Percentiles rank a stretch among this genome's conserved stretches.
phyloP scores from a whole-genome alignment of 140 eudicot species.

The Bidens hawaiensis region DNA sequence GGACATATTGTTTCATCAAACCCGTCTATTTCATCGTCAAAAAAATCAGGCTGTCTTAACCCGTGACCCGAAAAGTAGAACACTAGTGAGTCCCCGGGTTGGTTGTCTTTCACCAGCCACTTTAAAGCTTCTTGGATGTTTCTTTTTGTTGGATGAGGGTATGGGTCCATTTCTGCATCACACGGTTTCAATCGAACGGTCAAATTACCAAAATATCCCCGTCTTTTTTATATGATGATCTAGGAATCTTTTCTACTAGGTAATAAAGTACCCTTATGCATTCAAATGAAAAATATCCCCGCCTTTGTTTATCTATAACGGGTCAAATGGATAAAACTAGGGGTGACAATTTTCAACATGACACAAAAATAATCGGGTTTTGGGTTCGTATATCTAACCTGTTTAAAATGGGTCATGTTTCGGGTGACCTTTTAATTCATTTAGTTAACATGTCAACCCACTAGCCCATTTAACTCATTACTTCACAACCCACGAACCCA shows the following conservation, averaged over 20 bases:
- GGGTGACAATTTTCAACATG: too few species aligned
- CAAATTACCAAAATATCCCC: not conserved
- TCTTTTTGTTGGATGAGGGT: slow-evolving; percentile 53
- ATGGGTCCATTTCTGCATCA: slow-evolving; percentile 45
- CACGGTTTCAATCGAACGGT: not conserved
- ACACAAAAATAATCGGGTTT: too few species aligned
- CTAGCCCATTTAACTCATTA: too few species aligned
- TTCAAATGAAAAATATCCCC: not conserved
- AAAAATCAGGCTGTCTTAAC: slow-evolving; percentile 54
- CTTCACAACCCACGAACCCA: too few species aligned
- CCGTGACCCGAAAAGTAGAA: slow-evolving; percentile 90
- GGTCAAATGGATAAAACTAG: not conserved
- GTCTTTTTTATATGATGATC: not conserved
- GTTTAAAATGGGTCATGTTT: too few species aligned
- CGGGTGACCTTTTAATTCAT: too few species aligned
- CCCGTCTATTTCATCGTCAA: slow-evolving; percentile 69
- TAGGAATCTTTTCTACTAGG: not conserved
- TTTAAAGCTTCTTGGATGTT: slow-evolving; percentile 60
- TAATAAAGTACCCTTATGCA: not conserved
- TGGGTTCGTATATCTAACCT: too few species aligned
- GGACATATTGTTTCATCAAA: slow-evolving; percentile 85
- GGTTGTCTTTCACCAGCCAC: slow-evolving; percentile 63
- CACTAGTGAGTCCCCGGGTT: slow-evolving; percentile 69
- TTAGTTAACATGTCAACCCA: too few species aligned
- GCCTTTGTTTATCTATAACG: not conserved